Conservation (phyloP, 2,329 filamentous ascomycete genomes). For the Ramularia collo-cygni region DNA sequence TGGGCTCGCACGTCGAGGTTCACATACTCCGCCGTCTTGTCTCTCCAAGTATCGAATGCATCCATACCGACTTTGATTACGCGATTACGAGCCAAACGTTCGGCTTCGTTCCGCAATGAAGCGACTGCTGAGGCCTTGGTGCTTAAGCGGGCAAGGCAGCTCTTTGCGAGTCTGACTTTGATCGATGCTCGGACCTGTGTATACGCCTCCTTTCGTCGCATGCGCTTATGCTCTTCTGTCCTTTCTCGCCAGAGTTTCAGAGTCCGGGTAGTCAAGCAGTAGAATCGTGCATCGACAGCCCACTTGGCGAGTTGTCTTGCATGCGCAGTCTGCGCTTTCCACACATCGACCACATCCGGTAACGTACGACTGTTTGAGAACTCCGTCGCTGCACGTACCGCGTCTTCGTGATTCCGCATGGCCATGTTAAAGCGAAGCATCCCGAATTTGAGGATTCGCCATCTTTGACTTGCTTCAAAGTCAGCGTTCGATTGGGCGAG, state of each 20-base stretch:
- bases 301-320: constrained; percentile 44
- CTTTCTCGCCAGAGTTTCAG: constrained; percentile 48
- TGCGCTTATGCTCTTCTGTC: constrained; percentile 44
- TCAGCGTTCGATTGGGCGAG: constrained; percentile 15
- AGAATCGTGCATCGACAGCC: constrained; percentile 51
- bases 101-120: constrained; percentile 36
- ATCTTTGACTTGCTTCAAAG: constrained; percentile 23
- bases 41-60: constrained; percentile 34
- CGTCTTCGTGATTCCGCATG: constrained; percentile 27
- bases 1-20: constrained; percentile 30
- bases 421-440: constrained; percentile 26
- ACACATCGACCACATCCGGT: constrained; percentile 31
- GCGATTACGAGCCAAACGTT: constrained; percentile 30
- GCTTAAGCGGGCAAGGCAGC: constrained; percentile 36
- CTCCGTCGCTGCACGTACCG: constrained; percentile 34
- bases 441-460: constrained; percentile 21
- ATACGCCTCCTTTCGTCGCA: constrained; percentile 51
- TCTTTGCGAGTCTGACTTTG: constrained; percentile 48
- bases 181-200: constrained; percentile 45
- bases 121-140: constrained; percentile 27
- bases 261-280: constrained; percentile 45
- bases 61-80: constrained; percentile 26
- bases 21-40: constrained; percentile 16
- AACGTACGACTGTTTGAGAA: constrained; percentile 37
- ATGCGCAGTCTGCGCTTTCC: constrained; percentile 35